These are phyloP conservation scores for Fagopyrum esculentum DNA, from an alignment of 148 eudicot species.

Conservation along the genomic window DNA sequence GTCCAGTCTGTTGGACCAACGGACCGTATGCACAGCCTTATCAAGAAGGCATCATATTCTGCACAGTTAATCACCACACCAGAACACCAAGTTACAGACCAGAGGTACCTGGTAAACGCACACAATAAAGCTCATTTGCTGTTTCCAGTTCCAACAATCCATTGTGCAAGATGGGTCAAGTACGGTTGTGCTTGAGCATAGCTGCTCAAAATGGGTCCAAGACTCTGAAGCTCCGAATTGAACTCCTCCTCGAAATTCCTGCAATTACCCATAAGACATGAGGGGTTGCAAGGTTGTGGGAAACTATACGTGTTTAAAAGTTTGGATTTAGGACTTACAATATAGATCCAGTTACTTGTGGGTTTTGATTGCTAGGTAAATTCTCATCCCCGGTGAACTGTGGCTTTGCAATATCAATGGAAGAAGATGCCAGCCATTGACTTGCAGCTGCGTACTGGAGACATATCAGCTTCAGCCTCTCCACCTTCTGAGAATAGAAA, in stretches of 20 bases:
- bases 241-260: constrained; percentile 93
- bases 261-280: constrained; percentile 19
- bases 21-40: too few species aligned
- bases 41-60: not conserved
- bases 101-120: not conserved
- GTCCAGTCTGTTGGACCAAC: not conserved
- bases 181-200: constrained; percentile 82
- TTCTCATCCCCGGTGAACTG: constrained; percentile 28
- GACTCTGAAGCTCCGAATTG: constrained; percentile 71
- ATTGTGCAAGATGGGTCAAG: constrained; percentile 85
- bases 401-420: constrained; percentile 38
- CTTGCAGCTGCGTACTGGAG: constrained; percentile 84
- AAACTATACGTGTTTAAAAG: not conserved
- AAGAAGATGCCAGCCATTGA: constrained; percentile 71
- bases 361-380: constrained; percentile 38
- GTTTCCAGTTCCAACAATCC: constrained; percentile 76
- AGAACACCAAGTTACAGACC: not conserved
- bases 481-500: constrained; percentile 67
- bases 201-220: constrained; percentile 75
- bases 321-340: constrained; percentile 36
- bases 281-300: constrained; percentile 1
- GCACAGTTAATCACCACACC: not conserved
- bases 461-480: constrained; percentile 72
- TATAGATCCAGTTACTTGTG: constrained; percentile 45
- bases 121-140: constrained; percentile 23